phyloP scores from a whole-genome alignment of 2,329 filamentous ascomycete species.

The Pleurostoma richardsiae region DNA sequence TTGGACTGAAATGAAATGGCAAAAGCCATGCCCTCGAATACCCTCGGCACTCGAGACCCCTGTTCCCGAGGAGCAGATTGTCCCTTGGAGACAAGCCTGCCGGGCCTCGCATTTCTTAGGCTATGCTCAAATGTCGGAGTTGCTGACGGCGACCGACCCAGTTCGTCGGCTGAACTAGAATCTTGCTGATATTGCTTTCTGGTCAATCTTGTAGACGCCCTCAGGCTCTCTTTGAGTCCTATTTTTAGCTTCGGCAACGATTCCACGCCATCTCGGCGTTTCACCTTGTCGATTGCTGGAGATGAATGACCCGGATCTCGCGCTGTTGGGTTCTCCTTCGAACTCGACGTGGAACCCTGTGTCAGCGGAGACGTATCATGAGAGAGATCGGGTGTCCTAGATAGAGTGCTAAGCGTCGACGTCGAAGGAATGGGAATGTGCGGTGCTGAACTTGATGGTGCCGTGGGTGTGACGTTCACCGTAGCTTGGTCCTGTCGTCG shows the following conservation, averaged over 20 bases:
- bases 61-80: slow-evolving; percentile 3
- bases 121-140: slow-evolving; percentile 31
- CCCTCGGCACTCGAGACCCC: slow-evolving; percentile 8
- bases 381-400: slow-evolving; percentile 31
- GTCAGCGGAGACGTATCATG: slow-evolving; percentile 28
- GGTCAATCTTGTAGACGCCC: slow-evolving; percentile 17
- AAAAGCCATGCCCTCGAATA: slow-evolving; percentile 83
- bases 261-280: slow-evolving; percentile 16
- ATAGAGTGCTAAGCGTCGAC: slow-evolving; percentile 34
- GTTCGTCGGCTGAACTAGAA: slow-evolving; percentile 43
- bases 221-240: slow-evolving; percentile 15
- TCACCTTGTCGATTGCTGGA: slow-evolving; percentile 22
- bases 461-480: background rate
- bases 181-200: slow-evolving; percentile 17
- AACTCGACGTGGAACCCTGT: slow-evolving; percentile 20
- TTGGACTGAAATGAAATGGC: slow-evolving; percentile 66
- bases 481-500: background rate
- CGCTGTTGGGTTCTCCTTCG: slow-evolving; percentile 7
- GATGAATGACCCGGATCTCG: slow-evolving; percentile 17
- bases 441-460: background rate
- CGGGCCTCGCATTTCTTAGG: slow-evolving; percentile 17
- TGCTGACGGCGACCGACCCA: slow-evolving; percentile 32
- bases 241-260: slow-evolving; percentile 17
- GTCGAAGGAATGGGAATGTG: slow-evolving; percentile 14
- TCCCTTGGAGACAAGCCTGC: slow-evolving; percentile 9